Conservation (phyloP, 805 yeast species). For the Monosporozyma siamensis region DNA sequence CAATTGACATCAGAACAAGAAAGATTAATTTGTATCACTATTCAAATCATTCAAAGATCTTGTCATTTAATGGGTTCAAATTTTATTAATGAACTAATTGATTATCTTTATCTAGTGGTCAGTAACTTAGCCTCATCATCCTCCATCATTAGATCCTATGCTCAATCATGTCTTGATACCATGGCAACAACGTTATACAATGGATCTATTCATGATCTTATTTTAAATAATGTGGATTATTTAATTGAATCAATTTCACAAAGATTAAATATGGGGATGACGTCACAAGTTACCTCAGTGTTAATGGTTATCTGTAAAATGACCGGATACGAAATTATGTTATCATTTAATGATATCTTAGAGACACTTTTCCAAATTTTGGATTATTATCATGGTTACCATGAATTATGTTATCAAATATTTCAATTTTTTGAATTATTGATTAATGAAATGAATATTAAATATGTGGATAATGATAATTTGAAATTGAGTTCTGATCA, state of each 20-base stretch:
- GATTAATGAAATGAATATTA: slow-evolving; percentile 37
- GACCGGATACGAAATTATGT: slow-evolving; percentile 57
- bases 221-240: slow-evolving; percentile 68
- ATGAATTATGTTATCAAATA: slow-evolving; percentile 59
- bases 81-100: slow-evolving; percentile 50
- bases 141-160: slow-evolving; percentile 37
- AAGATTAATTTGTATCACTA: slow-evolving; percentile 14
- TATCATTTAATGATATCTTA: slow-evolving; percentile 63
- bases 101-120: slow-evolving; percentile 60
- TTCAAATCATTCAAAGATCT: slow-evolving; percentile 4
- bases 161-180: slow-evolving; percentile 43
- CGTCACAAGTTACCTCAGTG: slow-evolving; percentile 67
- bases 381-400: slow-evolving; percentile 80
- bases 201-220: slow-evolving; percentile 47
- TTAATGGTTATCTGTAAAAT: slow-evolving; percentile 59
- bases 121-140: slow-evolving; percentile 58
- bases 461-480: slow-evolving; percentile 29
- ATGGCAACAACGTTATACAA: slow-evolving; percentile 44
- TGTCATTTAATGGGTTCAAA: slow-evolving; percentile 7
- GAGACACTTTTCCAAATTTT: slow-evolving; percentile 65
- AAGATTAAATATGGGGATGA: slow-evolving; percentile 55
- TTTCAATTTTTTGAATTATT: slow-evolving; percentile 61
- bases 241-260: slow-evolving; percentile 69
- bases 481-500: slow-evolving; percentile 13
- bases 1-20: slow-evolving; percentile 16